Conservation (phyloP, 805 yeast genomes). For the Pichia manshurica region DNA sequence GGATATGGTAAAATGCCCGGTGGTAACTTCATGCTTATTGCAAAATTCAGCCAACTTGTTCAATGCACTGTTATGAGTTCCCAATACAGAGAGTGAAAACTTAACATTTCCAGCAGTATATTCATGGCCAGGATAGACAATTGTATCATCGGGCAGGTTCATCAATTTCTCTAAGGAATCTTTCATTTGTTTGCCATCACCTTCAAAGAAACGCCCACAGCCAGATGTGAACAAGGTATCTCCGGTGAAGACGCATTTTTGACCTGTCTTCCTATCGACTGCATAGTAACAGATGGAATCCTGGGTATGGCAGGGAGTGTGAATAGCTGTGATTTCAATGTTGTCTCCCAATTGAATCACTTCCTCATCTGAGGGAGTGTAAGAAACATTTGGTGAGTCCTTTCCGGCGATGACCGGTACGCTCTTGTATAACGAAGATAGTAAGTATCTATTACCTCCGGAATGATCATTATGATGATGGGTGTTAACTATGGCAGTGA, state of each 20-base stretch:
- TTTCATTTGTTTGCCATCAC: constrained; percentile 77
- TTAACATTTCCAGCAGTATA: constrained; percentile 78
- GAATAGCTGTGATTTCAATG: constrained; percentile 68
- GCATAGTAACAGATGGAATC: constrained; percentile 89
- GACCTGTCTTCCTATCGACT: constrained; percentile 54
- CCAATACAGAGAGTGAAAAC: constrained; percentile 64
- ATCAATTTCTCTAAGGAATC: constrained; percentile 57
- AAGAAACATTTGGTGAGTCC: constrained; percentile 67
- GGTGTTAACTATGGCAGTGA: constrained; percentile 82
- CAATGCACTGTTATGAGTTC: constrained; percentile 44
- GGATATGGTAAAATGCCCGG: constrained; percentile 77
- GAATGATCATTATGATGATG: constrained; percentile 97
- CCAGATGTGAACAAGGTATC: constrained; percentile 94
- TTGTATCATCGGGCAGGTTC: constrained; percentile 59
- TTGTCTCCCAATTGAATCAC: constrained; percentile 56
- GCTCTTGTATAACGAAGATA: constrained; percentile 31
- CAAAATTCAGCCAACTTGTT: constrained; percentile 47
- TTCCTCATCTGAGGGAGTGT: constrained; percentile 63
- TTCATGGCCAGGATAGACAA: constrained; percentile 92
- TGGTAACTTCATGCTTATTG: constrained; percentile 57
- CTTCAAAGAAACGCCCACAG: constrained; percentile 96
- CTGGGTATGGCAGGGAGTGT: constrained; percentile 97
- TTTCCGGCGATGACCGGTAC: constrained; percentile 78
- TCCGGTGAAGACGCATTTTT: constrained; percentile 85
- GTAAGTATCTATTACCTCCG: constrained; percentile 62